Base-by-base conservation (phyloP, 768 basidiomycete genomes). In the Suillus variegatus region DNA sequence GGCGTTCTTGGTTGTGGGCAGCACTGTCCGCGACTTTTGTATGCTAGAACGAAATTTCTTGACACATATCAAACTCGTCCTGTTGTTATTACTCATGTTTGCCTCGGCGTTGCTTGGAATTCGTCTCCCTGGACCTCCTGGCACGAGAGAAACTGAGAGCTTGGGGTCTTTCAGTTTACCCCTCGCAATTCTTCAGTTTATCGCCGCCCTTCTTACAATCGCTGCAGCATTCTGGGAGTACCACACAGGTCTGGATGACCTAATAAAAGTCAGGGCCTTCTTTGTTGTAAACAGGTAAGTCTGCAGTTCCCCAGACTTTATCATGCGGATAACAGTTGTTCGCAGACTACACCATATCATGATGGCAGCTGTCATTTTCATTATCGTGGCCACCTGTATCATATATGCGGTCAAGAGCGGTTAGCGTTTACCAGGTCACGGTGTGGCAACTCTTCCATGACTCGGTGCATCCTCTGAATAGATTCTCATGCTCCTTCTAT, bases 1-100 rank as follows among this genome's bases (percentile, higher is more conserved):
- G 47, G 79, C 65, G 68, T 58, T 85, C 13, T 77, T 81, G 61
- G 85, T 86, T 68, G 75, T 75, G 32, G 87, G 86, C 52, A 88
- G 90, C 68, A 79, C 80, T 7, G 88, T 89, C n/a, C 82, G 90
- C 71, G 91, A 93, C 73, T 91, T 86, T 66, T 88, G 85, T 75
- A 91, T 92, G 90, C 82, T 93, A 16, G 91, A 92, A 74, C 82
- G 91, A 61, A 92, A 93, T 69, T 78, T 91, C 60, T 79, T 93
- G 40, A 83, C 90, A 0, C 88, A 93, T 71, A 66, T 90, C 63
- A 90, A 86, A 70, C 82, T 92, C 35, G 88, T 85, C 6, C 77
- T 91, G 12, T 76, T 93, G 28, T 79, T 93, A 36, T 83, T 85
- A 9, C 78, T 92, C 1, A 75, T 91, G 4, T 86, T 87, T 2